These are phyloP conservation scores for Penicillium mononematosum DNA, from an alignment of 495 filamentous ascomycete genomes.

Conservation along the genomic window DNA sequence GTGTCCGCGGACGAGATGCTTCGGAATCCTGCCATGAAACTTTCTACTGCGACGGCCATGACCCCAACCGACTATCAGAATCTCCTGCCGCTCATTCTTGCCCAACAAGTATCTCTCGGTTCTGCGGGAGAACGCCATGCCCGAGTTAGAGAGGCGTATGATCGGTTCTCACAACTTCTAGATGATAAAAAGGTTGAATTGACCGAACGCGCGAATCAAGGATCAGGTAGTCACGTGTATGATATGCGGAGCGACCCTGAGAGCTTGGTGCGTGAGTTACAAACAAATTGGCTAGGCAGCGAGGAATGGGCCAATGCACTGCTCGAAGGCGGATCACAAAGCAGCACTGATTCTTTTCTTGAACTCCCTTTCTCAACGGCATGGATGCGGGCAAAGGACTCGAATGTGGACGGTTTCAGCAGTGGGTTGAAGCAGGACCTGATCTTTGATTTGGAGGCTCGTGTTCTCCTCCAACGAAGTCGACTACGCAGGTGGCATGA, in stretches of 20 bases:
- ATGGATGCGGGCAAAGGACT: constrained; percentile 60
- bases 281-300: constrained; percentile 73
- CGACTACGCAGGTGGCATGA: constrained; percentile 70
- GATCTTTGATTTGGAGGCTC: constrained; percentile 60
- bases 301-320: constrained; percentile 66
- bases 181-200: constrained; percentile 52
- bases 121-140: constrained; percentile 42
- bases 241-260: constrained; percentile 36
- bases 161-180: constrained; percentile 60
- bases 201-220: constrained; percentile 28
- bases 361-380: constrained; percentile 62
- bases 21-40: constrained; percentile 49
- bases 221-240: constrained; percentile 23
- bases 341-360: constrained; percentile 60
- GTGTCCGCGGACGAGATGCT: constrained; percentile 35
- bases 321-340: constrained; percentile 60
- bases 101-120: constrained; percentile 65
- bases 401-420: constrained; percentile 51
- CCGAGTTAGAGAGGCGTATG: constrained; percentile 49
- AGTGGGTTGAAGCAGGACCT: constrained; percentile 35
- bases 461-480: constrained; percentile 59
- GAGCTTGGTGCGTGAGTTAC: constrained; percentile 47
- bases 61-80: constrained; percentile 58
- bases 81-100: constrained; percentile 65
- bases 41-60: constrained; percentile 63